Evolutionary conservation across 257 asterid genomes (phyloP), one percentile per base, ranked within the genome.

Genomic region (Agastache rugosa): DNA sequence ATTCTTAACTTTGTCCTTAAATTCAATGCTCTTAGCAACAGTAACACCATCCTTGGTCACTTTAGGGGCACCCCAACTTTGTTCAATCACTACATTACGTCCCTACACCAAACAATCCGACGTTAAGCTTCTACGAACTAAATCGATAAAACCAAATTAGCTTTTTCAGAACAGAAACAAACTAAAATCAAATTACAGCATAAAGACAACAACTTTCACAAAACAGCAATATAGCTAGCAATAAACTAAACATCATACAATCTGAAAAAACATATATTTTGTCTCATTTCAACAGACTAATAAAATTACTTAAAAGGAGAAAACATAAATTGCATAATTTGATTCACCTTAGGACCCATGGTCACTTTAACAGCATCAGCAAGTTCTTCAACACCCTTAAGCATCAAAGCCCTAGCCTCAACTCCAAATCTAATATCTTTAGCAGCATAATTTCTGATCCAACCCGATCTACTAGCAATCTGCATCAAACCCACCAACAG

Each of bases 61-160:
- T 79, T 94, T 94, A 10, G 99, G 99, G 63, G 97, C 99, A 73
- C 99, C 99, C 98, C 98, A 92, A 47, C 98, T 94, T 89, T 94
- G 98, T 76, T 94, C 99, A 76, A 94, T 90, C 76, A 94, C 97
- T 48, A 94, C 99, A 76, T 85, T 87, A 41, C 98, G 97, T 29
- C 99, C 99, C 99, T 94, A 66, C 25, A 71, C 47, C 22, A 67
- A 63, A 53, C 31, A 73, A 82, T 42, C 31, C 39, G 5, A 69
- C 74, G 51, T 44, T 29, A 53, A 11, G 56, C 56, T 4, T 51
- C 69, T 71, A 51, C 27, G 8, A 23, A 12, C 45, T 11, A 11
- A 34, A 66, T 4, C 51, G 50, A 56, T 29, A 19, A 51, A 63
- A 11, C 12, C 11, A 59, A 2, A 0, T 34, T 3, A 17, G 25